Evolutionary conservation across 2,329 filamentous ascomycete species (phyloP).

Genomic region (Botrytis elliptica): DNA sequence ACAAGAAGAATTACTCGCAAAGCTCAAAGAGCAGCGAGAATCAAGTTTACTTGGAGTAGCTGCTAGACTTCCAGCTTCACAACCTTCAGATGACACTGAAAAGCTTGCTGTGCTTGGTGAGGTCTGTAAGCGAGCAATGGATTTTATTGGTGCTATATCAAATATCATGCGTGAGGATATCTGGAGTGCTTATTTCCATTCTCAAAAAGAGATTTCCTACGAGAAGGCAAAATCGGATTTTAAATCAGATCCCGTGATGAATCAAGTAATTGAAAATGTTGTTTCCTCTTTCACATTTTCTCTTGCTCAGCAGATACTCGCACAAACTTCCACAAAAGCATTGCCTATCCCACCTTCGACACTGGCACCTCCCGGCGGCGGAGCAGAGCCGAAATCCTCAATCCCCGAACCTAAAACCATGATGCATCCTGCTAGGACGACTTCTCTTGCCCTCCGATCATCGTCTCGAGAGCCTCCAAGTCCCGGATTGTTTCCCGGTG

Average conservation of each 20-base stretch:
- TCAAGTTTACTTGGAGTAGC: slow-evolving; percentile 57
- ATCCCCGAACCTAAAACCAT: slow-evolving; percentile 69
- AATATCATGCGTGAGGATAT: slow-evolving; percentile 79
- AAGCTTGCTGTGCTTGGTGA: slow-evolving; percentile 81
- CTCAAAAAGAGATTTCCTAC: slow-evolving; percentile 18
- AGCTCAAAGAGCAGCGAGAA: slow-evolving; percentile 62
- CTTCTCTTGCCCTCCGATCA: slow-evolving; percentile 54
- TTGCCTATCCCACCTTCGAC: slow-evolving; percentile 64
- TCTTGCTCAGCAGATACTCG: slow-evolving; percentile 71
- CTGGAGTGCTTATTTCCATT: slow-evolving; percentile 52
- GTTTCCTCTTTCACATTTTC: slow-evolving; percentile 78
- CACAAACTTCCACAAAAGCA: slow-evolving; percentile 69
- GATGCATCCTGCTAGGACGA: slow-evolving; percentile 65
- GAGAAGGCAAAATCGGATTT: slow-evolving; percentile 38
- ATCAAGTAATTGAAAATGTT: slow-evolving; percentile 67
- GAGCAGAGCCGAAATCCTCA: slow-evolving; percentile 58
- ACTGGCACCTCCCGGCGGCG: slow-evolving; percentile 43
- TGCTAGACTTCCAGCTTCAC: slow-evolving; percentile 49
- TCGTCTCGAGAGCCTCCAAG: slow-evolving; percentile 48
- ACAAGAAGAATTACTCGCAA: slow-evolving; percentile 59
- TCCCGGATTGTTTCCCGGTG: slow-evolving; percentile 54
- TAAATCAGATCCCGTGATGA: slow-evolving; percentile 41
- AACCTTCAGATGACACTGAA: slow-evolving; percentile 60
- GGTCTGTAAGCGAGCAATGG: slow-evolving; percentile 76
- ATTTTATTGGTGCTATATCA: slow-evolving; percentile 80